Conservation (phyloP, 257 asterid species). For the Eucommia ulmoides region DNA sequence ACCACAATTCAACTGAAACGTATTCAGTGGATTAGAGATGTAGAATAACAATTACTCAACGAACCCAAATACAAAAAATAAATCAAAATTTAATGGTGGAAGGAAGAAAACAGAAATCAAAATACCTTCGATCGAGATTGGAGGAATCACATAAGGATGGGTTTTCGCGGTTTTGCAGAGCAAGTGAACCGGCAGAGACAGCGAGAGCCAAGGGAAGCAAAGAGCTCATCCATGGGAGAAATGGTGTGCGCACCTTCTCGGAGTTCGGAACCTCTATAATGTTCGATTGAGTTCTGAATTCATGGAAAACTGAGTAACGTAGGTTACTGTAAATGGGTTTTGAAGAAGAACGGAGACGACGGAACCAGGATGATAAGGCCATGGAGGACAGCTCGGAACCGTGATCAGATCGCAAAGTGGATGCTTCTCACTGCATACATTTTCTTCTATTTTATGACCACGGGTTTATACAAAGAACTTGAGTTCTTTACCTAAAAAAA, state of each 20-base stretch:
- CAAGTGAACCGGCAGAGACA: conserved; percentile 46
- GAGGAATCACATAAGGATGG: conserved; percentile 54
- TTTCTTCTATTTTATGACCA: no score
- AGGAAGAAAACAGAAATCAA: neutral
- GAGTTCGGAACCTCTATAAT: conserved; percentile 16
- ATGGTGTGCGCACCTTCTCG: conserved; percentile 15
- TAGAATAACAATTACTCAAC: neutral
- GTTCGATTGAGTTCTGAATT: conserved; percentile 12
- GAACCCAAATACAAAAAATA: neutral
- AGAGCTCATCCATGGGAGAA: conserved; percentile 22
- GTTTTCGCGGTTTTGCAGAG: conserved; percentile 23
- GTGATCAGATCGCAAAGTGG: neutral
- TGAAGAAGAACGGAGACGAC: conserved; percentile 49
- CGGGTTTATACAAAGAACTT: no score
- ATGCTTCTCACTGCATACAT: no score
- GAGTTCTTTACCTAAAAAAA: no score
- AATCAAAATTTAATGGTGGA: neutral
- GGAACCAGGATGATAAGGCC: conserved; percentile 40
- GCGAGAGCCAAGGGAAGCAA: conserved; percentile 58
- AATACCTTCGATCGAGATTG: conserved; percentile 36
- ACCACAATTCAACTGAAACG: neutral
- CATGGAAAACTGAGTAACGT: conserved; percentile 13
- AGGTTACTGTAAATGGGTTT: conserved; percentile 21
- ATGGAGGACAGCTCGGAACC: conserved; percentile 9
- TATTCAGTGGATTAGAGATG: neutral